Evolutionary conservation across 176 grass and related monocot species (phyloP).

Genomic region (Olyra latifolia): DNA sequence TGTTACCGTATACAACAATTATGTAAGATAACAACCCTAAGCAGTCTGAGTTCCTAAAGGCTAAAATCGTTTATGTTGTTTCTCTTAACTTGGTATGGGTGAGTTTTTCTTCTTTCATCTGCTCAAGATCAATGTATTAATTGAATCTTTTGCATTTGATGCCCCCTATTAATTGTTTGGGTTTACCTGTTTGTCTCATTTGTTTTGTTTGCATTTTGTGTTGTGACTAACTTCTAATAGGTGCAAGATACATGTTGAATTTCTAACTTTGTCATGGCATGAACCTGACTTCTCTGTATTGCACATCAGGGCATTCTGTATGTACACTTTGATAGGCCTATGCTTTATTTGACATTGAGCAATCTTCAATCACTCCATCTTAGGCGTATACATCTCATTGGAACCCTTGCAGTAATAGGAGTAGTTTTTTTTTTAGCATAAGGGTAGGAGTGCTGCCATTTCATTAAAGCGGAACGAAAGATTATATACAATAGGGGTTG

Average conservation of each 20-base stretch:
- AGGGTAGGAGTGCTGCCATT: too few species aligned
- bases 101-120: neutral
- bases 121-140: neutral
- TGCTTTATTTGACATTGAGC: constrained; percentile 2
- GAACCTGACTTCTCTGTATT: neutral
- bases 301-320: neutral
- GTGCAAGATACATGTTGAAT: neutral
- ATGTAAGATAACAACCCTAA: neutral
- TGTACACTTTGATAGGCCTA: neutral
- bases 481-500: too few species aligned
- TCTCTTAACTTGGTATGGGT: neutral
- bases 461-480: too few species aligned
- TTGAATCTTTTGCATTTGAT: constrained; percentile 16
- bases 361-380: neutral
- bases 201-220: neutral
- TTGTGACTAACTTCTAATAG: constrained; percentile 5
- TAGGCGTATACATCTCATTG: neutral
- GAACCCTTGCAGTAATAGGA: neutral
- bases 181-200: neutral
- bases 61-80: constrained; percentile 16
- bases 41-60: neutral
- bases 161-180: neutral
- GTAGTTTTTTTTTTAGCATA: too few species aligned
- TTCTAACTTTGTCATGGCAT: neutral
- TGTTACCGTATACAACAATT: neutral